phyloP scores from a whole-genome alignment of 106 monocot genomes.

The Xerophyta viscosa region DNA sequence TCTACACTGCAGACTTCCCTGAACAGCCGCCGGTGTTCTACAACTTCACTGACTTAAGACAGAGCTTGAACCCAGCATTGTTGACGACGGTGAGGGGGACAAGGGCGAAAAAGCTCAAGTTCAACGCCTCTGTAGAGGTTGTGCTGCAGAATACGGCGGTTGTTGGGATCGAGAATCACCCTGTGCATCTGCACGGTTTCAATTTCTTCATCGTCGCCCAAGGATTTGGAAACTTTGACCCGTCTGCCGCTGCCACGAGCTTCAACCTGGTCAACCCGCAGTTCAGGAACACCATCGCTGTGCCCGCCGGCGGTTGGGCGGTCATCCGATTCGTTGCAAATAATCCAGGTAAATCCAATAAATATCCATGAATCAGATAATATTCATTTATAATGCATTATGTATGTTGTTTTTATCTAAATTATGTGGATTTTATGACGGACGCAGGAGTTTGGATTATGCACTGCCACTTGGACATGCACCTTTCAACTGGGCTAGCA shows the following conservation, averaged over 20 bases:
- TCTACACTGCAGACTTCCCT: slow-evolving; percentile 58
- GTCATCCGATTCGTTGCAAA: slow-evolving; percentile 63
- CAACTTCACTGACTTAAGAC: slow-evolving; percentile 31
- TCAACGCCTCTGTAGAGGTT: slow-evolving; percentile 47
- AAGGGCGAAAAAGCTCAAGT: slow-evolving; percentile 45
- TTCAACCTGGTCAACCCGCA: slow-evolving; percentile 61
- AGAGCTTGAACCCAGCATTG: slow-evolving; percentile 1
- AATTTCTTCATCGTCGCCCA: slow-evolving; percentile 65
- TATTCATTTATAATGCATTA: too few relatives aligned
- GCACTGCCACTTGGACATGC: slow-evolving; percentile 64
- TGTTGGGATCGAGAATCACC: slow-evolving; percentile 51
- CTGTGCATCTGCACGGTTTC: slow-evolving; percentile 58
- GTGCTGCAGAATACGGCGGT: slow-evolving; percentile 71
- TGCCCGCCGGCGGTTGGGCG: slow-evolving; percentile 68
- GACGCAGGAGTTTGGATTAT: slow-evolving; percentile 61
- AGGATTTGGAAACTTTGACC: slow-evolving; percentile 59
- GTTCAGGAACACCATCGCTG: slow-evolving; percentile 58
- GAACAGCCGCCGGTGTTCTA: slow-evolving; percentile 29
- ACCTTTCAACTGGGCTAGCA: slow-evolving; percentile 34
- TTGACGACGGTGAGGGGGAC: slow-evolving; percentile 23
- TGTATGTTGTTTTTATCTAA: neutral
- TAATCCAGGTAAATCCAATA: slow-evolving; percentile 57
- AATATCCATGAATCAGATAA: too few relatives aligned
- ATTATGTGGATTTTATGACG: neutral
- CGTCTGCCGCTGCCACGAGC: slow-evolving; percentile 7